Conservation (phyloP, 2,329 filamentous ascomycete genomes). For the Neofusicoccum ribis region DNA sequence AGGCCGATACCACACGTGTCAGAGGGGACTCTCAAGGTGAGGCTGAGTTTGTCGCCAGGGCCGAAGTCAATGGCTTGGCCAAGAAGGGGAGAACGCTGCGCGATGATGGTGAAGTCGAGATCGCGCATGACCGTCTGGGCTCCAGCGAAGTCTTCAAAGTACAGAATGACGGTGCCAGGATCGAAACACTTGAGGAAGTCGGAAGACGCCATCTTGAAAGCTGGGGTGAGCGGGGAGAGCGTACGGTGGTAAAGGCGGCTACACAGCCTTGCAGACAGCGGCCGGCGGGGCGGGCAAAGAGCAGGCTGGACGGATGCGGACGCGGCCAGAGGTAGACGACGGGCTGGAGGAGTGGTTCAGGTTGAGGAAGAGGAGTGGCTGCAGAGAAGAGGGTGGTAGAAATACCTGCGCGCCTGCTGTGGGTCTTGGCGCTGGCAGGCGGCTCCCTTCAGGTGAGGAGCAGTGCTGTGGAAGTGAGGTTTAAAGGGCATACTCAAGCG, state of each 20-base stretch:
- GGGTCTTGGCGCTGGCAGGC: no score
- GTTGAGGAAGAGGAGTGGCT: no score
- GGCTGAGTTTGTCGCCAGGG: conserved; percentile 28
- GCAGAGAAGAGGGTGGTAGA: no score
- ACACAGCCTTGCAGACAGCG: no score
- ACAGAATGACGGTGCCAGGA: conserved; percentile 31
- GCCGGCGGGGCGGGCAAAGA: no score
- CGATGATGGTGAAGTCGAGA: conserved; percentile 36
- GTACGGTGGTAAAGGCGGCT: no score
- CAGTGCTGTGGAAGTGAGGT: not conserved
- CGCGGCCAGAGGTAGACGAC: no score
- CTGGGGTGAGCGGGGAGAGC: not conserved
- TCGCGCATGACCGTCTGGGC: conserved; percentile 29
- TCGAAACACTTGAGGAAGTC: conserved; percentile 22
- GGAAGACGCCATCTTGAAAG: not conserved
- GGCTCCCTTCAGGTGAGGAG: not conserved
- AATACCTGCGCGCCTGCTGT: no score
- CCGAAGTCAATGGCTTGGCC: conserved; percentile 42
- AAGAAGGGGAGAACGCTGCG: conserved; percentile 38
- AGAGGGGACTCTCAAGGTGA: conserved; percentile 41
- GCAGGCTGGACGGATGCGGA: no score
- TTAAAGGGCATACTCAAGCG: not conserved
- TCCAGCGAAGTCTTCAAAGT: conserved; percentile 34
- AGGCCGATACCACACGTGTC: conserved; percentile 36
- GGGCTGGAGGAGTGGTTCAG: no score